Base-by-base conservation (phyloP, 164 flowering plant species). In the Echeveria elegans region DNA sequence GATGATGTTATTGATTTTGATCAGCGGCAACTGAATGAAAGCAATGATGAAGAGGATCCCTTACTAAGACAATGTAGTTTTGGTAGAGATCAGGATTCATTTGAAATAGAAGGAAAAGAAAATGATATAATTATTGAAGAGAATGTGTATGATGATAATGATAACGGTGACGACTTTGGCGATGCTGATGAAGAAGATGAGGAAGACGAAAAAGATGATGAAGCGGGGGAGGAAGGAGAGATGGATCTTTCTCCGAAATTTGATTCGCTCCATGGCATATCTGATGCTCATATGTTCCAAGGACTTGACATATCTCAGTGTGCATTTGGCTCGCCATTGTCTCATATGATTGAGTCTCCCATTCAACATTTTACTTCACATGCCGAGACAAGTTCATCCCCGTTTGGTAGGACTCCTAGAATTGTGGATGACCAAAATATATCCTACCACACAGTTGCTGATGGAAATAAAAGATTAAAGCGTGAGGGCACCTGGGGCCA, bases 401-500 rank as follows among this genome's bases (percentile, higher is more conserved):
- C 75, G 36, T 86, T 79, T 67, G 75, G 76, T 23, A 78, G 79
- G 66, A 56, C 69, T 41, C 71, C 76, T 71, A 94, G 83, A 74
- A 81, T 90, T 74, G 85, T 62, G 63, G 73, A 73, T 65, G 92
- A 79, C 19, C 75, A 70, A 66, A 83, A 77, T 70, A 1, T 43
- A 14, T 43, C 47, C 47, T 43, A 43, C 12, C 47, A 7, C 4
- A 14, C 26, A 32, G 67, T 69, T 6, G 59, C 70, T 26, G 76
- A 74, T 59, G 76, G 78, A 21, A 81, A 76, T 53, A 90, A 88
- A 74, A 79, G 90, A 71, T 70, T 82, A 72, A 83, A 88, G 76
- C 75, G 40, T 34, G 82, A 86, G n/a, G n/a, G n/a, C 64, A 81
- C 69, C 0, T 85, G 92, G 87, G 86, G 78, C 30, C 85, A 79